Evolutionary conservation across 768 basidiomycete genomes (phyloP), one percentile per base, ranked within the genome.

Genomic region (Leccinum obscurum): DNA sequence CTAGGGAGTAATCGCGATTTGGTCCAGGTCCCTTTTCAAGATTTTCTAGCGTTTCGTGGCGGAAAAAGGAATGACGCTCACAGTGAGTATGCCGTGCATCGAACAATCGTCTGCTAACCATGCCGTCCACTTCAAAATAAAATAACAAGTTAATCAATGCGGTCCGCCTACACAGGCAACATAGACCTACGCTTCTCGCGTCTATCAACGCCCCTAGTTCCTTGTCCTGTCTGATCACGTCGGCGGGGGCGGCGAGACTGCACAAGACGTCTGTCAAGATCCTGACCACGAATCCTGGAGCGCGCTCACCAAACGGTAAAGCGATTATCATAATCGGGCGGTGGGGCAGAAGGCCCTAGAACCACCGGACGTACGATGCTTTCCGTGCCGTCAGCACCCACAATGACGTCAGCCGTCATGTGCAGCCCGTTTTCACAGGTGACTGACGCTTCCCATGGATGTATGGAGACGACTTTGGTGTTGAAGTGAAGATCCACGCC

Each of bases 331-430:
- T 15, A 22, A 15, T 67, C 66, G 15, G 66, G 56, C 0, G 24
- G 20, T 7, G 57, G 66, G 0, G 52, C 20, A 13, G n/a, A 56
- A 1, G 62, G 11, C 1, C 70, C 70, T 2, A 71, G 71, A 22
- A 78, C 65, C 5, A 82, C 66, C 6, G 74, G 63, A 9, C 70
- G 69, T 9, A 79, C 74, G 35, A 80, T 44, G 22, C 84, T 85
- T 34, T 74, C 67, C n/a, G 76, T 76, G 9, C 87, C 86, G 68
- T 88, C 87, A 3, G 87, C 87, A 11, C 83, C 86, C 5, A 88
- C 76, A 44, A 88, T 70, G 26, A 87, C 68, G 64, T 88, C 85
- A 0, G 80, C 81, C 14, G 64, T 58, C 10, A 84, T 55, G 4
- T 65, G 71, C 54, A 78, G 76, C 11, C 83, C 85, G 44, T 70